phyloP scores from a whole-genome alignment of 306 rosid species.

The Ormosia semicastrata region DNA sequence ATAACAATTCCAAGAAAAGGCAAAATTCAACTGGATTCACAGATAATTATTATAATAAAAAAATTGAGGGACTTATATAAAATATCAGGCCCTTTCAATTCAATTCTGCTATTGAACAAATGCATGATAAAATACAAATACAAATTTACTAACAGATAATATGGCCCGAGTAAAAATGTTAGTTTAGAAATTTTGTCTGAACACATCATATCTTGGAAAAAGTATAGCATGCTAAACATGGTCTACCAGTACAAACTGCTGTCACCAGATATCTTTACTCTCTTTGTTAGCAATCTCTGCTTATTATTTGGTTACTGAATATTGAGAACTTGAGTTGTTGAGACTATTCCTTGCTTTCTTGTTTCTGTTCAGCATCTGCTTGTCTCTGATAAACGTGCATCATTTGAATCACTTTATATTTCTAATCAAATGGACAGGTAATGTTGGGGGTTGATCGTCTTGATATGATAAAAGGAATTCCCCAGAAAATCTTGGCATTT shows the following conservation, averaged over 20 bases:
- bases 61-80: neutral
- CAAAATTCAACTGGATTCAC: neutral
- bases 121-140: neutral
- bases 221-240: neutral
- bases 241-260: neutral
- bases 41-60: neutral
- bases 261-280: no score
- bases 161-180: neutral
- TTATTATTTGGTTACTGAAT: no score
- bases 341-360: conserved; percentile 2
- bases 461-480: conserved; percentile 98
- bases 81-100: neutral
- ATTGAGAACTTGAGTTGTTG: neutral
- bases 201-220: neutral
- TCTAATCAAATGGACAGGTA: conserved; percentile 59
- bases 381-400: conserved; percentile 3
- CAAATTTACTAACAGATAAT: neutral
- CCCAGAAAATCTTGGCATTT: conserved; percentile 90
- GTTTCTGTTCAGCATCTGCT: neutral
- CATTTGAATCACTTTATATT: conserved; percentile 28
- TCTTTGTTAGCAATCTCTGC: no score
- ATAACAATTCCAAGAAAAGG: neutral
- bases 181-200: neutral
- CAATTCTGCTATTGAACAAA: neutral
- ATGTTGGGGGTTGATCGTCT: conserved; percentile 97